Evolutionary conservation across 2,329 filamentous ascomycete genomes (phyloP).

Genomic region (Pestalotiopsis sp.): DNA sequence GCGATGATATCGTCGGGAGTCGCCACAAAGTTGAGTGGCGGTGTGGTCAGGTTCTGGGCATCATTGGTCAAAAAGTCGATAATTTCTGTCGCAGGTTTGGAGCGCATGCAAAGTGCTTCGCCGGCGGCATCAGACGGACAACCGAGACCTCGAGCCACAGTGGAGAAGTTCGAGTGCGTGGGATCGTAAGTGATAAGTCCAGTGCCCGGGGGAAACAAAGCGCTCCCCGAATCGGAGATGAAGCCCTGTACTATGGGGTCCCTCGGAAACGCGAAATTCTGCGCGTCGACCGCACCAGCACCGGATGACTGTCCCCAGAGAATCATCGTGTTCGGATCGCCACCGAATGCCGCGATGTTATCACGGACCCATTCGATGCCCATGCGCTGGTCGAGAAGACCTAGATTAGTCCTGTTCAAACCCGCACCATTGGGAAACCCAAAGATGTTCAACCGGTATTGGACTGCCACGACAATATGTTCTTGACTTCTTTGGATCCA

Average conservation of each 20-base stretch:
- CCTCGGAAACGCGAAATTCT: not conserved
- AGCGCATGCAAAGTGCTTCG: not conserved
- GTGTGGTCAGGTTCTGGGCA: not conserved
- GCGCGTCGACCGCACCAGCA: constrained; percentile 13
- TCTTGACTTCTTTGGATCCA: constrained; percentile 21
- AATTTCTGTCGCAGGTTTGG: not conserved
- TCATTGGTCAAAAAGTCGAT: not conserved
- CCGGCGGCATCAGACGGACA: not conserved
- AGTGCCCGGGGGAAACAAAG: not conserved
- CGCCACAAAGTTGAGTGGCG: not conserved
- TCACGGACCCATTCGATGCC: constrained; percentile 53
- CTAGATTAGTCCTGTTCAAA: constrained; percentile 43
- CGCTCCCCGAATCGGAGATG: not conserved
- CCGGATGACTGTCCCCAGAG: constrained; percentile 54
- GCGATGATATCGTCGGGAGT: not conserved
- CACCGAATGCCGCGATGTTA: constrained; percentile 55
- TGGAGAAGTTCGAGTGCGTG: not conserved
- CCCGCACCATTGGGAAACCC: constrained; percentile 25
- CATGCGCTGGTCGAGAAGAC: constrained; percentile 55
- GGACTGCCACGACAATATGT: constrained; percentile 22
- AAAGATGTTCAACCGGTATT: constrained; percentile 29
- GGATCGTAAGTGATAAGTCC: not conserved
- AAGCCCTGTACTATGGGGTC: constrained; percentile 5
- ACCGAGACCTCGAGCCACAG: not conserved
- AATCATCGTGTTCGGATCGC: constrained; percentile 47